Evolutionary conservation across 805 yeast genomes (phyloP).

Genomic region (Suhomyces tanzawaensis): DNA sequence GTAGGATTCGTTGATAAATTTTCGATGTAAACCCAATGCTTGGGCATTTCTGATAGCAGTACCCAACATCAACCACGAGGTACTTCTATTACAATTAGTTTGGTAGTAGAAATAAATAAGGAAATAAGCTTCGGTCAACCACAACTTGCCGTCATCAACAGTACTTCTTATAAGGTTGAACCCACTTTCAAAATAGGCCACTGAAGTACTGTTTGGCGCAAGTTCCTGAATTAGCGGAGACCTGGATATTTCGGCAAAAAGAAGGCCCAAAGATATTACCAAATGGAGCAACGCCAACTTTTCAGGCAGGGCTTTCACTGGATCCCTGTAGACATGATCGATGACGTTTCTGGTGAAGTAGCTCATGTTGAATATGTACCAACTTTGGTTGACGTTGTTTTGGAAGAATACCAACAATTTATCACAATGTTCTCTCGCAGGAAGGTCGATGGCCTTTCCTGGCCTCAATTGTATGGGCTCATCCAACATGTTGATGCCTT

Average conservation of each 20-base stretch:
- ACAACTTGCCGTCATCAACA: slow-evolving; percentile 38
- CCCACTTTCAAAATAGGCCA: slow-evolving; percentile 35
- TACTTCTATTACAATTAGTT: slow-evolving; percentile 35
- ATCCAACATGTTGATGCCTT: slow-evolving; percentile 35
- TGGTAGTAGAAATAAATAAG: slow-evolving; percentile 41
- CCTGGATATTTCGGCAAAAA: slow-evolving; percentile 32
- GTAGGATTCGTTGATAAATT: slow-evolving; percentile 35
- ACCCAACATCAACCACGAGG: slow-evolving; percentile 46
- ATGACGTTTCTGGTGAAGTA: slow-evolving; percentile 27
- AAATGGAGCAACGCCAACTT: slow-evolving; percentile 35
- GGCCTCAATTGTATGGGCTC: slow-evolving; percentile 26
- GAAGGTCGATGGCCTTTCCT: slow-evolving; percentile 12
- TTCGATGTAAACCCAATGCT: slow-evolving; percentile 40
- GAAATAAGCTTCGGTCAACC: slow-evolving; percentile 42
- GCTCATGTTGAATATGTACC: slow-evolving; percentile 38
- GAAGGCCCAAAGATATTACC: slow-evolving; percentile 41
- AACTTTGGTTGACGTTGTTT: slow-evolving; percentile 38
- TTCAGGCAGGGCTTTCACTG: slow-evolving; percentile 20
- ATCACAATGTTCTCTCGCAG: slow-evolving; percentile 6
- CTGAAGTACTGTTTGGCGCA: slow-evolving; percentile 23
- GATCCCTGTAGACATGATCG: slow-evolving; percentile 26
- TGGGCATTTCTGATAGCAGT: slow-evolving; percentile 43
- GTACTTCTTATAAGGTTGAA: slow-evolving; percentile 26
- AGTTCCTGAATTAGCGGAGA: slow-evolving; percentile 21
- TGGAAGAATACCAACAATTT: slow-evolving; percentile 23